phyloP scores from a whole-genome alignment of 192 early-diverging fungal species.

The Globomyces pollinis-pini region DNA sequence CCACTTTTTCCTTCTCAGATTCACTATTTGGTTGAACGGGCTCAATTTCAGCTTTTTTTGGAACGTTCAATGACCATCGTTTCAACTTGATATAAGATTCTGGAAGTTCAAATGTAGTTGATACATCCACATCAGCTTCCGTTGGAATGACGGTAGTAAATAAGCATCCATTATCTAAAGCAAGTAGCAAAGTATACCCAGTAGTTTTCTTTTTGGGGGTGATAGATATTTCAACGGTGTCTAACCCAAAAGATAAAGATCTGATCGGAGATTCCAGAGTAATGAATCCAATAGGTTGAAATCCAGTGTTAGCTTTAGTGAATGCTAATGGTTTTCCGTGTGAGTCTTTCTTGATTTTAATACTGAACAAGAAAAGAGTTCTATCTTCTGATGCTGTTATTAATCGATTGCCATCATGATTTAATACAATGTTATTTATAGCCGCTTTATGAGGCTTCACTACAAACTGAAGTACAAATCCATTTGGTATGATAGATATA shows the following conservation, averaged over 20 bases:
- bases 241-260: no score
- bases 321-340: slow-evolving; percentile 13
- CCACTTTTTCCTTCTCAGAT: no score
- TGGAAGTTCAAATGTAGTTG: slow-evolving; percentile 32
- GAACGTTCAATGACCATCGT: slow-evolving; percentile 37
- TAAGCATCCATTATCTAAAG: slow-evolving; percentile 28
- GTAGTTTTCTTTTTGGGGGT: not conserved
- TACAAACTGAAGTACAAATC: slow-evolving; percentile 40
- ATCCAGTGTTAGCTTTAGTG: slow-evolving; percentile 15
- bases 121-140: slow-evolving; percentile 26
- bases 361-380: slow-evolving; percentile 46
- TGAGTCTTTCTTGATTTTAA: slow-evolving; percentile 26
- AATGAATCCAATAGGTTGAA: slow-evolving; percentile 48
- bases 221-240: no score
- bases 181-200: slow-evolving; percentile 23
- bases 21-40: no score
- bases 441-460: slow-evolving; percentile 46
- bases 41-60: slow-evolving; percentile 2
- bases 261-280: slow-evolving; percentile 17
- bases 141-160: slow-evolving; percentile 26
- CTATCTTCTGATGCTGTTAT: slow-evolving; percentile 39
- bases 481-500: slow-evolving; percentile 12
- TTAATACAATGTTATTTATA: slow-evolving; percentile 36
- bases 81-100: slow-evolving; percentile 9
- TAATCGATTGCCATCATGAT: slow-evolving; percentile 42